phyloP scores from a whole-genome alignment of 2,329 filamentous ascomycete genomes.

The Endocalyx cinctus region DNA sequence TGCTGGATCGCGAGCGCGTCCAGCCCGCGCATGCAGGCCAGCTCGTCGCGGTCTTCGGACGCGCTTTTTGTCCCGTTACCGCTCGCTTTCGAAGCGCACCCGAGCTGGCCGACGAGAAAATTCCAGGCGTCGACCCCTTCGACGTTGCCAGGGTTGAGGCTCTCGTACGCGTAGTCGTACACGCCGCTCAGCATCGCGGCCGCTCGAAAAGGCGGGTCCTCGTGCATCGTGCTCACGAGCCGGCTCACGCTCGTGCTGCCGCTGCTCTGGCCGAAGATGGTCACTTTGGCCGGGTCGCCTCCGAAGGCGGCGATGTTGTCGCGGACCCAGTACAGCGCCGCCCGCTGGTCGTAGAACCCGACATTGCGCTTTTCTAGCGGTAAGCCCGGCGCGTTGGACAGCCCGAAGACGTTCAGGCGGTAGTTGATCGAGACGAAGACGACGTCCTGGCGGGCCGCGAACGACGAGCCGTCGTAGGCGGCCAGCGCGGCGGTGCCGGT shows the following conservation, averaged over 20 bases:
- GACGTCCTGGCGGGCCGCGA: constrained; percentile 27
- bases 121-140: constrained; percentile 24
- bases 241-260: constrained; percentile 28
- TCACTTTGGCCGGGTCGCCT: constrained; percentile 24
- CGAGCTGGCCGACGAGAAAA: constrained; percentile 21
- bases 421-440: constrained; percentile 32
- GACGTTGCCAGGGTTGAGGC: constrained; percentile 7
- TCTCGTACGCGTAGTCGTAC: constrained; percentile 15
- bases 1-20: constrained; percentile 18
- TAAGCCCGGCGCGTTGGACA: constrained; percentile 8
- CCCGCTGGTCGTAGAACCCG: constrained; percentile 42
- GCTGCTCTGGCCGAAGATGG: constrained; percentile 37
- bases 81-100: constrained; percentile 20
- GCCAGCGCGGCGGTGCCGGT: constrained; percentile 16
- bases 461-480: constrained; percentile 24
- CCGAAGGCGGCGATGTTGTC: constrained; percentile 32
- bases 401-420: constrained; percentile 17
- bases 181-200: constrained; percentile 29
- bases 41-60: constrained; percentile 1
- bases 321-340: constrained; percentile 40
- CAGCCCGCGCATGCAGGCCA: constrained; percentile 21
- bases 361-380: constrained; percentile 13
- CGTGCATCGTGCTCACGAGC: not conserved
- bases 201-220: constrained; percentile 23
- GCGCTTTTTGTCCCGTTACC: not conserved